A percentile compares a stretch with the other conserved stretches of the same genome.
Conservation (phyloP, 2,329 filamentous ascomycete genomes). For the Hymenoscyphus salicellus region DNA sequence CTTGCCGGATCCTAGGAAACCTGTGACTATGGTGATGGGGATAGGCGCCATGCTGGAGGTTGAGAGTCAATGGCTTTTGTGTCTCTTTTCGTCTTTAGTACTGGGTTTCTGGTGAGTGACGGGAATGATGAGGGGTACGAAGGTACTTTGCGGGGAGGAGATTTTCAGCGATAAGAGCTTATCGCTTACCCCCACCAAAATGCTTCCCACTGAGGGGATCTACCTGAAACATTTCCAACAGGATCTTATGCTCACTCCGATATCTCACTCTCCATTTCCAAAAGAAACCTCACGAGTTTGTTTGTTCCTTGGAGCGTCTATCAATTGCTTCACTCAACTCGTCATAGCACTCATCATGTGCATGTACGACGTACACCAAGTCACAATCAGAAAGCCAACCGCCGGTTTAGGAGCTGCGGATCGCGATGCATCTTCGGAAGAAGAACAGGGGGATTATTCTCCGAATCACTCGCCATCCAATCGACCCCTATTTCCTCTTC, state of each 20-base stretch:
- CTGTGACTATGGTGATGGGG: slow-evolving; percentile 91
- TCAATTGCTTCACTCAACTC: not conserved
- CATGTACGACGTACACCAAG: not conserved
- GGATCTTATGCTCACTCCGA: not conserved
- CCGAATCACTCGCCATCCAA: slow-evolving; percentile 17
- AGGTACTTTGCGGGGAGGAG: not conserved
- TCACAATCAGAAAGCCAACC: not conserved
- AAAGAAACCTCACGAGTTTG: not conserved
- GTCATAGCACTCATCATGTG: not conserved
- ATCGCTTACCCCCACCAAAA: not conserved
- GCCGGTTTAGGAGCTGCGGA: not conserved
- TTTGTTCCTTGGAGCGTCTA: not conserved
- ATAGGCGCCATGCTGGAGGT: slow-evolving; percentile 60
- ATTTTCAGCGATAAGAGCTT: not conserved
- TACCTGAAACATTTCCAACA: not conserved
- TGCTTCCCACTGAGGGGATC: not conserved
- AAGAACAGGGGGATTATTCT: slow-evolving; percentile 11
- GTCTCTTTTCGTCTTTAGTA: not conserved
- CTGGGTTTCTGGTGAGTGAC: not conserved
- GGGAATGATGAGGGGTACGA: not conserved
- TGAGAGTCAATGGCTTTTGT: not conserved
- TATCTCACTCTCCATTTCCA: not conserved
- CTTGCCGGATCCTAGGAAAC: slow-evolving; percentile 94
- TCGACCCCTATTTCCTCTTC: slow-evolving; percentile 10
- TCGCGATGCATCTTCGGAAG: not conserved